These are phyloP conservation scores for Bruguiera hainesii DNA, from an alignment of 441 rosid species.

Conservation along the genomic window DNA sequence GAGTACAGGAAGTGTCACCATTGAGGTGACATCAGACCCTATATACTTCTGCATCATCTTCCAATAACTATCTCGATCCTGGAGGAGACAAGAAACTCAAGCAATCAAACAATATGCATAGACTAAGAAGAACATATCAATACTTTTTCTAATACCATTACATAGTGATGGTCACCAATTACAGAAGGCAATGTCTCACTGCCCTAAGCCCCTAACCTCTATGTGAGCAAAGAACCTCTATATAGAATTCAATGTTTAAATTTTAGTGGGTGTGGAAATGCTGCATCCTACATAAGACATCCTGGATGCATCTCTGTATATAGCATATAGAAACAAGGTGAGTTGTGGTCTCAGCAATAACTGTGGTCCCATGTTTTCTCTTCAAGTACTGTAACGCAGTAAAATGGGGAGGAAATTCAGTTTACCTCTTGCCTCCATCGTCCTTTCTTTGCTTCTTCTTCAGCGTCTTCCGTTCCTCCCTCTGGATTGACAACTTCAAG, in stretches of 20 bases:
- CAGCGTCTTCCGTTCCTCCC: constrained; percentile 93
- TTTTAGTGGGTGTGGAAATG: neutral
- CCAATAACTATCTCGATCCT: constrained; percentile 97
- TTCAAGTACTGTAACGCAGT: too few species aligned
- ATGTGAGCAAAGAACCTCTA: neutral
- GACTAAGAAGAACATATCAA: neutral
- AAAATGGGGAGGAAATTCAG: neutral
- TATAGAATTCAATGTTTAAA: neutral
- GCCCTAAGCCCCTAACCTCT: neutral
- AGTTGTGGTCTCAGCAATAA: too few species aligned
- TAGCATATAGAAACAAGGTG: too few species aligned
- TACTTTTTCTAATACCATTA: neutral
- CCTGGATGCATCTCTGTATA: too few species aligned
- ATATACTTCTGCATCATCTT: constrained; percentile 96
- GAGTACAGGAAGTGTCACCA: constrained; percentile 99
- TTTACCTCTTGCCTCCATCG: constrained; percentile 92
- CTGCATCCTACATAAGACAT: neutral
- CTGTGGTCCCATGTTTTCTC: too few species aligned
- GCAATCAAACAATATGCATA: neutral
- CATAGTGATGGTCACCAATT: neutral
- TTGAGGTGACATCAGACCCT: constrained; percentile 91
- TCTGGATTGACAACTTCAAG: constrained; percentile 91
- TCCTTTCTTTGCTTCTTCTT: constrained; percentile 88
- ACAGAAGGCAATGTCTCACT: neutral
- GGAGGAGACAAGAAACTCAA: constrained; percentile 19